phyloP scores from a whole-genome alignment of 164 flowering plant genomes.

The Aristolochia fimbriata region DNA sequence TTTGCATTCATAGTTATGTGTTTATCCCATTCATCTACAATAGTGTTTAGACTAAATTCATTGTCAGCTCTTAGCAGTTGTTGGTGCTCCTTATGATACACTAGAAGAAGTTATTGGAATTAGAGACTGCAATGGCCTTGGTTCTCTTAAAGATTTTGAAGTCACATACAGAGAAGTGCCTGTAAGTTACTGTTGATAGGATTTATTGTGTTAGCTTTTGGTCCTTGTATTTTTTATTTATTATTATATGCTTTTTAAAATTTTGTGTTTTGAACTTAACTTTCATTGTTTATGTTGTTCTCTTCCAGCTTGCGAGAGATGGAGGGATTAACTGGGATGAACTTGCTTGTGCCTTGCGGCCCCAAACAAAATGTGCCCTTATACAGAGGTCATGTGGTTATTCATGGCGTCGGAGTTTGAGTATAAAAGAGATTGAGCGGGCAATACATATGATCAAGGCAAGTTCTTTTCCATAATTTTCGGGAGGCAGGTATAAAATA shows the following conservation, averaged over 20 bases:
- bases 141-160: constrained; percentile 76
- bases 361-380: constrained; percentile 77
- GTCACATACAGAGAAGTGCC: constrained; percentile 70
- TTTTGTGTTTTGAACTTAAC: neutral
- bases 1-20: neutral
- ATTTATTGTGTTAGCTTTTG: neutral
- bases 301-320: constrained; percentile 63
- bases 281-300: neutral
- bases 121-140: constrained; percentile 55
- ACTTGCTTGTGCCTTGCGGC: constrained; percentile 40
- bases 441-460: constrained; percentile 77
- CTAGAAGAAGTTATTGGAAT: constrained; percentile 88
- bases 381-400: constrained; percentile 92
- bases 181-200: constrained; percentile 23
- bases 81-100: constrained; percentile 90
- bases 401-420: constrained; percentile 79
- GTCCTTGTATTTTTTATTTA: neutral
- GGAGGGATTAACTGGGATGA: constrained; percentile 75
- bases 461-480: neutral
- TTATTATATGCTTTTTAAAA: neutral
- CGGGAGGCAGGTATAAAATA: no score
- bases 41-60: constrained; percentile 18
- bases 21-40: constrained; percentile 4
- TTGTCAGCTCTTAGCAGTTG: constrained; percentile 87
- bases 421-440: constrained; percentile 60